Conservation (phyloP, 2,329 filamentous ascomycete species). For the Fusarium sp. region DNA sequence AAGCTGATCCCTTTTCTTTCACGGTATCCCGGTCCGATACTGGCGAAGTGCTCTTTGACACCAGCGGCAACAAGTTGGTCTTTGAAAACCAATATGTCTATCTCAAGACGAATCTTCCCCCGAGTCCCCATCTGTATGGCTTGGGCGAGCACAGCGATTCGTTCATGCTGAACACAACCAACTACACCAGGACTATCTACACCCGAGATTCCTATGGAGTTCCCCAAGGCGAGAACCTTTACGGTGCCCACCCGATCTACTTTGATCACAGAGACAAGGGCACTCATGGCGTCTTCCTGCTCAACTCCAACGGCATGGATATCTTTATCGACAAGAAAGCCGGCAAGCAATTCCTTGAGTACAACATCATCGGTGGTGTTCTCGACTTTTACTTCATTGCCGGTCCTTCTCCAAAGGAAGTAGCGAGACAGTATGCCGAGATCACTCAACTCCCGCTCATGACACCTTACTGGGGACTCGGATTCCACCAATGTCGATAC, state of each 20-base stretch:
- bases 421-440: conserved; percentile 69
- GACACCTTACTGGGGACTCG: conserved; percentile 74
- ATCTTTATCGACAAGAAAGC: conserved; percentile 74
- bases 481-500: conserved; percentile 72
- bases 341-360: conserved; percentile 78
- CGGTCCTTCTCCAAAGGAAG: conserved; percentile 68
- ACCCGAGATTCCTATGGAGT: conserved; percentile 67
- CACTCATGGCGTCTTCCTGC: conserved; percentile 74
- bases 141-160: conserved; percentile 82
- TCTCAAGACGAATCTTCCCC: conserved; percentile 76
- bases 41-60: conserved; percentile 74
- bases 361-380: conserved; percentile 82
- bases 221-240: conserved; percentile 74
- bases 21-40: conserved; percentile 59
- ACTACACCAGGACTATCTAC: conserved; percentile 74
- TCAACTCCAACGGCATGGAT: conserved; percentile 83
- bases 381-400: conserved; percentile 78
- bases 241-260: conserved; percentile 81
- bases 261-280: conserved; percentile 73
- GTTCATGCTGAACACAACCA: conserved; percentile 74
- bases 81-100: conserved; percentile 85
- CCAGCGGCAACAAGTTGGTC: conserved; percentile 72
- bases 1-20: conserved; percentile 73
- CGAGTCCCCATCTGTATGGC: conserved; percentile 79
- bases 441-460: conserved; percentile 69